Evolutionary conservation across 805 yeast genomes (phyloP).

Genomic region (Candida chauliodis): DNA sequence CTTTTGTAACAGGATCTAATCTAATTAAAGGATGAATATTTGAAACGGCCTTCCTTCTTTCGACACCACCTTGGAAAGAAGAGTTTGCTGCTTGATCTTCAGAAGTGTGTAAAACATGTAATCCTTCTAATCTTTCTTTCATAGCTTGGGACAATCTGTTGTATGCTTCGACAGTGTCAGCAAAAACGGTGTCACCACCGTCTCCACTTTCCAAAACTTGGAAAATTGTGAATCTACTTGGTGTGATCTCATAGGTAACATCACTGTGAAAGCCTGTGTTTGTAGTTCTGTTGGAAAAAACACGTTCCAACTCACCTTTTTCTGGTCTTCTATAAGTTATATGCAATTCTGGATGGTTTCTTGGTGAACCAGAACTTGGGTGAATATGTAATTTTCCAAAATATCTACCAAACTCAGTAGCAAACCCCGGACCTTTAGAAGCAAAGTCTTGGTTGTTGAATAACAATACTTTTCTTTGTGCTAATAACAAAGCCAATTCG

Average conservation of each 20-base stretch:
- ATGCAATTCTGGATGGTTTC: conserved; percentile 60
- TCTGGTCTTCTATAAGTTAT: conserved; percentile 53
- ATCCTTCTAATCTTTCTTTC: conserved; percentile 53
- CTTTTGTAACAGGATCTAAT: conserved; percentile 67
- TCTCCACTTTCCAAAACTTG: conserved; percentile 55
- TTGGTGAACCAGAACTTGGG: conserved; percentile 71
- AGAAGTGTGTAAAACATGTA: conserved; percentile 69
- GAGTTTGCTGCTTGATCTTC: conserved; percentile 66
- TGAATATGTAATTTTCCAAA: conserved; percentile 73
- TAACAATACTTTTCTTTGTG: conserved; percentile 66
- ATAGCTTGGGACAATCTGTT: conserved; percentile 65
- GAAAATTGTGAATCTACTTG: conserved; percentile 69
- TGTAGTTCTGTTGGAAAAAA: conserved; percentile 31
- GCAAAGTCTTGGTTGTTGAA: conserved; percentile 67
- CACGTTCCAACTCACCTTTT: conserved; percentile 32
- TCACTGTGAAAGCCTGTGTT: conserved; percentile 66
- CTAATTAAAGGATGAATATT: conserved; percentile 69
- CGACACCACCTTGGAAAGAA: conserved; percentile 53
- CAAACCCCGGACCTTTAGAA: conserved; percentile 44
- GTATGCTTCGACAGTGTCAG: conserved; percentile 70
- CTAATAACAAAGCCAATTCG: conserved; percentile 66
- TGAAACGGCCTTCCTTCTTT: conserved; percentile 60
- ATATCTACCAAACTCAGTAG: conserved; percentile 53
- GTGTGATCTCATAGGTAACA: conserved; percentile 68
- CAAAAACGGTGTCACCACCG: conserved; percentile 79